Base-by-base conservation (phyloP, 1,284 basidiomycete species). In the Ganoderma resinaceum region DNA sequence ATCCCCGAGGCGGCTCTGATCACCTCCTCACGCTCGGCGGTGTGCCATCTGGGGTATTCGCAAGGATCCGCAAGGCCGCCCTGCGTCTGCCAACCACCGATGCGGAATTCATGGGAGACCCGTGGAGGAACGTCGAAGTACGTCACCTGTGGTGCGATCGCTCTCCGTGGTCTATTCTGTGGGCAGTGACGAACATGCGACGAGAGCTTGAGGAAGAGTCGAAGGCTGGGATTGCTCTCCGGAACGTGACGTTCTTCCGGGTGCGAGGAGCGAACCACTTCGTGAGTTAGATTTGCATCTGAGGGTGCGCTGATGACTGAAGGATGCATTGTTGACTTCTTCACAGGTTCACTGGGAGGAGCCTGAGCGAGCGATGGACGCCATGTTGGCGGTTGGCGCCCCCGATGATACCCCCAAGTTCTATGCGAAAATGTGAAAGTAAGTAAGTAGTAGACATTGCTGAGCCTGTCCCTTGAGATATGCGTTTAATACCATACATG, bases 131-230 rank as follows among this genome's bases (percentile, higher is more conserved):
- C 2, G 66, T 69, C 33, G 65, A 70, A 42, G 61, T 72, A 3
- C 65, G 68, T 9, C 58, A 64, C 3, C 12, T 72, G 57, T 72
- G 68, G 71, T 53, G 66, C 63, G 67, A 70, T 37, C 60, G 35
- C 14, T 68, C 71, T 11, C 31, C 62, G 12, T 72, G 69, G 69
- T 63, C 69, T 33, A 63, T 68, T 40, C 43, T 8, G 31, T 53
- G 49, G 43, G 42, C 29, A 20, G 43, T 14, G 20, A 12, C 3
- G 20, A 52, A 40, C 43, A 52, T 49, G 35, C 46, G 61, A 6
- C 18, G 23, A 31, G 35, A 38, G 31, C 20, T 52, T 9, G 61
- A 62, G 9, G 46, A 38, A 2, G 67, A 37, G 18, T 38, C 46
- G 35, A 49, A 37, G 49, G 43, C 35, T 16, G 61, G 70, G 16